These are phyloP conservation scores for Globisporangium rhizosaccharum DNA, from an alignment of 352 stramenopile species.

Conservation along the genomic window DNA sequence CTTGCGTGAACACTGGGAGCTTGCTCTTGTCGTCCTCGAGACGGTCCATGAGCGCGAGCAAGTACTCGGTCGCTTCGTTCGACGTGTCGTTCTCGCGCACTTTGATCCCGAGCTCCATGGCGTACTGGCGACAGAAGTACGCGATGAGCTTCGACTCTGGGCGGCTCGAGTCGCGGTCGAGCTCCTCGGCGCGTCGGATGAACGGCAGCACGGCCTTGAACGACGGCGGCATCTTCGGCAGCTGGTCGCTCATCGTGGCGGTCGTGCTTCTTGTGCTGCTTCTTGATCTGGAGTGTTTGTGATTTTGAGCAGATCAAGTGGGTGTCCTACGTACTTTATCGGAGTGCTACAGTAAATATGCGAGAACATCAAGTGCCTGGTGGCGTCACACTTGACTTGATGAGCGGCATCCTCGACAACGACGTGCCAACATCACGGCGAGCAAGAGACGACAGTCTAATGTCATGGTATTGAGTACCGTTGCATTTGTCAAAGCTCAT, in stretches of 20 bases:
- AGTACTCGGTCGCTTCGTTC: constrained; percentile 80
- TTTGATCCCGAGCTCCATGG: constrained; percentile 87
- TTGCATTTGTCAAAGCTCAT: too few relatives aligned
- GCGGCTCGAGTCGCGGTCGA: constrained; percentile 88
- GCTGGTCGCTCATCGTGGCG: constrained; percentile 39
- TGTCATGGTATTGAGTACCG: too few relatives aligned
- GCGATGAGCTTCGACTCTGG: constrained; percentile 93
- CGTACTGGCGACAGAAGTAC: constrained; percentile 91
- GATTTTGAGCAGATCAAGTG: not conserved
- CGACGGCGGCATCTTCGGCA: constrained; percentile 83
- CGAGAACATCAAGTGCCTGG: too few relatives aligned
- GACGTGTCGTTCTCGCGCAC: constrained; percentile 74
- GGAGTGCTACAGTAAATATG: too few relatives aligned
- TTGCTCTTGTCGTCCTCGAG: constrained; percentile 91
- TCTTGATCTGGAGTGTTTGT: not conserved
- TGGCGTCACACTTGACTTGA: too few relatives aligned
- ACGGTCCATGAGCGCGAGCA: constrained; percentile 87
- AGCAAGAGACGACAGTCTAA: too few relatives aligned
- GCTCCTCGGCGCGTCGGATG: constrained; percentile 92
- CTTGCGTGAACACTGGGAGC: constrained; percentile 86
- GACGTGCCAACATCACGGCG: too few relatives aligned
- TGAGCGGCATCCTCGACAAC: too few relatives aligned
- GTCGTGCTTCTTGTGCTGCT: constrained; percentile 10
- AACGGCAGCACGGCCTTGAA: constrained; percentile 94
- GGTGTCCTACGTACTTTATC: too few relatives aligned